Evolutionary conservation across 2,329 filamentous ascomycete species (phyloP).

Genomic region (Sphaerulina musiva): DNA sequence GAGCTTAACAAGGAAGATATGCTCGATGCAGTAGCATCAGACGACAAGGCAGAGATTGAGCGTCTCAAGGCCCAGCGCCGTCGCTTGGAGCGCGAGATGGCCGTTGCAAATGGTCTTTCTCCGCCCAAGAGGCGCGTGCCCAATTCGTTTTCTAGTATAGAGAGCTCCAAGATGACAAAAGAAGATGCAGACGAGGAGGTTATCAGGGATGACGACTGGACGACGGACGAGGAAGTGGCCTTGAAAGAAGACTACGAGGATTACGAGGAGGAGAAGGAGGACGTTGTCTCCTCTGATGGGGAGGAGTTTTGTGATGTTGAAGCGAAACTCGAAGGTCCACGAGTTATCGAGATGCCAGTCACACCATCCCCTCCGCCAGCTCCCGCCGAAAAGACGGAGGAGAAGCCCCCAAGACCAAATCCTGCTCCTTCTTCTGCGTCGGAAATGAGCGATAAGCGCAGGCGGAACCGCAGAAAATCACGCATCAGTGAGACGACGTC

Average conservation of each 20-base stretch:
- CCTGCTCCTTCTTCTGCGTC: not conserved
- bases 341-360: not conserved
- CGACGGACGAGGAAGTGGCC: slow-evolving; percentile 6
- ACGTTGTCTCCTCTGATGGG: not conserved
- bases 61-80: slow-evolving; percentile 12
- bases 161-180: not conserved
- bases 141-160: not conserved
- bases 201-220: slow-evolving; percentile 11
- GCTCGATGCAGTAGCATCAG: slow-evolving; percentile 10
- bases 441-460: not conserved
- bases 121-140: slow-evolving; percentile 1
- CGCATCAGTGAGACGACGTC: not conserved
- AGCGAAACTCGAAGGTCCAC: not conserved
- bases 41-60: slow-evolving; percentile 9
- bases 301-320: not conserved
- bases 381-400: not conserved
- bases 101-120: not conserved
- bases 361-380: not conserved
- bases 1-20: slow-evolving; percentile 14
- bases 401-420: not conserved
- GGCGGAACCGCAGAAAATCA: not conserved
- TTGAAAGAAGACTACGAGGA: not conserved
- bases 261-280: not conserved
- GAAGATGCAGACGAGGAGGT: slow-evolving; percentile 12
- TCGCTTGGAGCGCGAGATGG: slow-evolving; percentile 6